Percentiles rank a stretch among this genome's conserved stretches.
Conservation (phyloP, 2,329 filamentous ascomycete genomes). For the Fusarium oligoseptatum region DNA sequence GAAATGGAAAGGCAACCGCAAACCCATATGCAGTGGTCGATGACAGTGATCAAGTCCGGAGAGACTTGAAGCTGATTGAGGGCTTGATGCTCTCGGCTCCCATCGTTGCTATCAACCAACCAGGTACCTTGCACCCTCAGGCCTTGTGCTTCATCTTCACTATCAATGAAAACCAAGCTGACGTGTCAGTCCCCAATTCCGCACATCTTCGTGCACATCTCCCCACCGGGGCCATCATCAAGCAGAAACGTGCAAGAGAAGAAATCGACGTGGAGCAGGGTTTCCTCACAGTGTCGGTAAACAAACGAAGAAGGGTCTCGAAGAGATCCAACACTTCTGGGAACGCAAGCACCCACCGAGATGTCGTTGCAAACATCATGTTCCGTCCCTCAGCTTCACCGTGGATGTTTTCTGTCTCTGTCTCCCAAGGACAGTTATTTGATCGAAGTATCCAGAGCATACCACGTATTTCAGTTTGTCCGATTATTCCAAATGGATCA, state of each 20-base stretch:
- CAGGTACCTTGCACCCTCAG: background rate
- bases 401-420: conserved; percentile 18
- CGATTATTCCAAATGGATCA: conserved; percentile 19
- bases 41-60: background rate
- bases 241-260: conserved; percentile 28
- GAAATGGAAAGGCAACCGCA: fast-evolving
- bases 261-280: conserved; percentile 17
- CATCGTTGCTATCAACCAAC: conserved; percentile 11
- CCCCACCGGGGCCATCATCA: conserved; percentile 13
- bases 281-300: conserved; percentile 15
- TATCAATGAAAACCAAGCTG: background rate
- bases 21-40: background rate
- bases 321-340: background rate
- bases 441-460: conserved; percentile 31
- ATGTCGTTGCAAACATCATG: conserved; percentile 21
- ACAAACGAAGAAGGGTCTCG: conserved; percentile 18
- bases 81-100: conserved; percentile 18
- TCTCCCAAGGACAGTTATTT: conserved; percentile 31
- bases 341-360: background rate
- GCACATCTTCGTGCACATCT: conserved; percentile 3
- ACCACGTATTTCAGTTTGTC: conserved; percentile 24
- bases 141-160: fast-evolving
- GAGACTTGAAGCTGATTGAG: conserved; percentile 19
- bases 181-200: background rate
- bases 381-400: conserved; percentile 13